Conservation (phyloP, 768 basidiomycete genomes). For the Trametes elegans region DNA sequence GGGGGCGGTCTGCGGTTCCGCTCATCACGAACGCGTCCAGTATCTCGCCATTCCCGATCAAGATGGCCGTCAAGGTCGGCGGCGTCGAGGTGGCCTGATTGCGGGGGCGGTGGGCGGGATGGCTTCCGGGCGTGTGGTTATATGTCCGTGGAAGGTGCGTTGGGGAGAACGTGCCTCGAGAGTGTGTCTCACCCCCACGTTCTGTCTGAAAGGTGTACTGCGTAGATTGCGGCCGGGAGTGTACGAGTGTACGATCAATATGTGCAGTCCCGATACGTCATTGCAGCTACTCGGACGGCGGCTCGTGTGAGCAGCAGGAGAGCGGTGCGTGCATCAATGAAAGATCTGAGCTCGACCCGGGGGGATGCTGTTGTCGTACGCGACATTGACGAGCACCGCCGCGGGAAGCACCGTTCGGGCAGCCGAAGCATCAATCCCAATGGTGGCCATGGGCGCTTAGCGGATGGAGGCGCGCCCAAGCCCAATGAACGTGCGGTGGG, state of each 20-base stretch:
- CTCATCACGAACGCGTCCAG: constrained; percentile 68
- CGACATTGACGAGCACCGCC: neutral
- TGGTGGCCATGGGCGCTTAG: constrained; percentile 9
- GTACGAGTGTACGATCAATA: neutral
- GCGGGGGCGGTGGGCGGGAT: neutral
- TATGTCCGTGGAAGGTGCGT: constrained; percentile 5
- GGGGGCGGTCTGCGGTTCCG: constrained; percentile 71
- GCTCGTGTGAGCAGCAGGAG: too few relatives aligned
- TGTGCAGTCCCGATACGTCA: too few relatives aligned
- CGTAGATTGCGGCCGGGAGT: too few relatives aligned
- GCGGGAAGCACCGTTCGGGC: neutral
- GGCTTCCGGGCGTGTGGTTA: neutral
- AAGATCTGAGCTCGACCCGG: too few relatives aligned
- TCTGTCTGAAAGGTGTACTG: neutral
- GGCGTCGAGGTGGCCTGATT: constrained; percentile 54
- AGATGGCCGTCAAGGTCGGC: constrained; percentile 65
- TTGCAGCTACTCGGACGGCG: too few relatives aligned
- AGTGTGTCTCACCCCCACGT: neutral
- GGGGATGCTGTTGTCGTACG: neutral
- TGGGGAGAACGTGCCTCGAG: constrained; percentile 13
- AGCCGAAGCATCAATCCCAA: neutral
- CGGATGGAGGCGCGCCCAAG: neutral
- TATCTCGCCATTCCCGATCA: constrained; percentile 81
- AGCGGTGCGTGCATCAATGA: too few relatives aligned
- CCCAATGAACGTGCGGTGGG: constrained; percentile 2